Evolutionary conservation across 2,329 filamentous ascomycete species (phyloP), one percentile per base, ranked within the genome.

Genomic region (Colletotrichum kahawae): DNA sequence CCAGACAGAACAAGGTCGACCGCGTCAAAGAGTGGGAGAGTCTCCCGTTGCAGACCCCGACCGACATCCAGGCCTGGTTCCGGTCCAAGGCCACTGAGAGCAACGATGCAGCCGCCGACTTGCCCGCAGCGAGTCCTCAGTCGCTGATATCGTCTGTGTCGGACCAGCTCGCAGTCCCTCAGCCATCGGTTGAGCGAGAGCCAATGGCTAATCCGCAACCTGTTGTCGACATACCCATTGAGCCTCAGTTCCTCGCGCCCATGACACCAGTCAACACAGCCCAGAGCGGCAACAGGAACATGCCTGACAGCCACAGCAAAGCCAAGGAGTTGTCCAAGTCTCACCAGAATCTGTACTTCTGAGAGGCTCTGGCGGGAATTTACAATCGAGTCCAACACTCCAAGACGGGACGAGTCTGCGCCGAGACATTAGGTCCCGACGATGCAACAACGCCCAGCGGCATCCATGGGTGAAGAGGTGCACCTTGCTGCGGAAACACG

Each of bases 11-110:
- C 18, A 83, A 83, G 13, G 77, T 79, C 4, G 81, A 81, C 8
- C 77, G 78, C 0, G 78, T 82, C 56, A 78, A 64, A 21, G 82
- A 83, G 43, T 83, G 82, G 82, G 78, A 83, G 1, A 74, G 14
- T 2, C 64, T 81, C 0, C 81, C 82, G 0, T 66, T 83, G 1
- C 60, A 72, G 12, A 77, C 77, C 0, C 14, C 73, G 7, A 60
- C 69, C 0, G 77, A 81, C 1, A 67, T 82, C 9, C 68, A 77
- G 6, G 16, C 29, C 4, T 83, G 82, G 82, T 81, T 70, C 33
- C 65, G 70, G 2, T 68, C 65, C 10, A 76, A 74, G 36, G 51
- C 70, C 10, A 31, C 56, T 13, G 74, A 64, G 24, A 31, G 34
- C 1, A 38, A 33, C 13, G 56, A 71, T n/a, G n/a, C 21, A 7